phyloP scores from a whole-genome alignment of 1,284 basidiomycete species.

The Ceratobasidium sp. region DNA sequence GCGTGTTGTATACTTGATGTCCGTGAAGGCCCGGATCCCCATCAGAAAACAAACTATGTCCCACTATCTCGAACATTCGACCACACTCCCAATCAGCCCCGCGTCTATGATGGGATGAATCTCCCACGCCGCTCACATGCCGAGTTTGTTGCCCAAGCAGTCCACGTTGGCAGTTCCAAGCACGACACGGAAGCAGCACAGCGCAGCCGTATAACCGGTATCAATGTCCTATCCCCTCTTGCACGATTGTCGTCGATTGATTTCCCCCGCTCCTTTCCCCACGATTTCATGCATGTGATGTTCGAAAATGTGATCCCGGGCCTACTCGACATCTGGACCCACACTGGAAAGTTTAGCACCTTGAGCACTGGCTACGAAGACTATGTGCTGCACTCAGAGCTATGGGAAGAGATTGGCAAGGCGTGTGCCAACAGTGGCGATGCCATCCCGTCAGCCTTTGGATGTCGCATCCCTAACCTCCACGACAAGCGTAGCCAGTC shows the following conservation, averaged over 20 bases:
- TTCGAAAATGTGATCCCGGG: slow-evolving; percentile 55
- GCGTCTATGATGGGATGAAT: not conserved
- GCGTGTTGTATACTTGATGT: slow-evolving; percentile 41
- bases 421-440: slow-evolving; percentile 51
- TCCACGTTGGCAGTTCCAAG: not conserved
- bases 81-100: not conserved
- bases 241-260: slow-evolving; percentile 52
- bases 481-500: slow-evolving; percentile 49
- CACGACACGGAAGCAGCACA: not conserved
- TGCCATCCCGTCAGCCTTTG: slow-evolving; percentile 58
- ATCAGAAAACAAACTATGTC: slow-evolving; percentile 26
- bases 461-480: slow-evolving; percentile 56
- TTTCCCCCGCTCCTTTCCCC: slow-evolving; percentile 59
- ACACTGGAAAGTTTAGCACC: slow-evolving; percentile 58
- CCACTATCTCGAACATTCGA: slow-evolving; percentile 20
- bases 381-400: slow-evolving; percentile 51
- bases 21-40: not conserved
- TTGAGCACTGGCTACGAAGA: slow-evolving; percentile 53
- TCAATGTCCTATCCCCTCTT: slow-evolving; percentile 27
- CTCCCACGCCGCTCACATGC: slow-evolving; percentile 42
- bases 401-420: slow-evolving; percentile 58
- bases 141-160: slow-evolving; percentile 13
- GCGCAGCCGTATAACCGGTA: slow-evolving; percentile 3
- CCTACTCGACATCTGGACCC: slow-evolving; percentile 48
- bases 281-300: slow-evolving; percentile 62